Percentiles rank a stretch among this genome's conserved stretches.
Conservation (phyloP, 805 yeast species). For the Candida ficus region DNA sequence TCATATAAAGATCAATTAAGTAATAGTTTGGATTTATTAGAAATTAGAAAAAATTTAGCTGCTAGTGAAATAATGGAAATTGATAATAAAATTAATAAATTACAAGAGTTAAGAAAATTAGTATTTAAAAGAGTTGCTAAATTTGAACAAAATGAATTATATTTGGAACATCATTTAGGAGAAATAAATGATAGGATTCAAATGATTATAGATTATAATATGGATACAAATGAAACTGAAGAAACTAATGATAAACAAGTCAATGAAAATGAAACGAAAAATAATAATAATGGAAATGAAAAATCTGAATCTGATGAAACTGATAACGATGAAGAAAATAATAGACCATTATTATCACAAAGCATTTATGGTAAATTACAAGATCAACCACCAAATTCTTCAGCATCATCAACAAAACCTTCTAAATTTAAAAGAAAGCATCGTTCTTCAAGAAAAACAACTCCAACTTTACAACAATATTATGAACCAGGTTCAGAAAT, state of each 20-base stretch:
- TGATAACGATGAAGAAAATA: conserved; percentile 5
- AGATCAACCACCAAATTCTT: conserved; percentile 24
- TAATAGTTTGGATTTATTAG: conserved; percentile 47
- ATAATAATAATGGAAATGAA: conserved; percentile 3
- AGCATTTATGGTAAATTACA: conserved; percentile 41
- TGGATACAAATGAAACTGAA: conserved; percentile 26
- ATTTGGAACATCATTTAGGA: conserved; percentile 42
- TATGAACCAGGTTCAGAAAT: conserved; percentile 57
- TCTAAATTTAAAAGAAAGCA: conserved; percentile 25
- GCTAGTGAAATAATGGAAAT: conserved; percentile 61
- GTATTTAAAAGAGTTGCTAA: conserved; percentile 55
- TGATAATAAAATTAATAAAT: conserved; percentile 48
- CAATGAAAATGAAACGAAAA: conserved; percentile 5
- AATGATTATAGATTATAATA: conserved; percentile 36
- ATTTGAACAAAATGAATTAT: conserved; percentile 57
- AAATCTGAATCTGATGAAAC: conserved; percentile 7
- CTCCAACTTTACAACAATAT: conserved; percentile 60
- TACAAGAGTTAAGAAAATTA: conserved; percentile 45
- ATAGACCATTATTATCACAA: conserved; percentile 33
- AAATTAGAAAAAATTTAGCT: conserved; percentile 59
- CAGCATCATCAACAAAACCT: background rate
- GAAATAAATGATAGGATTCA: conserved; percentile 40
- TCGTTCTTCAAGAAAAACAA: conserved; percentile 40
- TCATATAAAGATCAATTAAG: conserved; percentile 35
- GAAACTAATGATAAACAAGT: conserved; percentile 5